These are phyloP conservation scores for Colletotrichum spaethianum DNA, from an alignment of 2,329 filamentous ascomycete species.

Conservation along the genomic window DNA sequence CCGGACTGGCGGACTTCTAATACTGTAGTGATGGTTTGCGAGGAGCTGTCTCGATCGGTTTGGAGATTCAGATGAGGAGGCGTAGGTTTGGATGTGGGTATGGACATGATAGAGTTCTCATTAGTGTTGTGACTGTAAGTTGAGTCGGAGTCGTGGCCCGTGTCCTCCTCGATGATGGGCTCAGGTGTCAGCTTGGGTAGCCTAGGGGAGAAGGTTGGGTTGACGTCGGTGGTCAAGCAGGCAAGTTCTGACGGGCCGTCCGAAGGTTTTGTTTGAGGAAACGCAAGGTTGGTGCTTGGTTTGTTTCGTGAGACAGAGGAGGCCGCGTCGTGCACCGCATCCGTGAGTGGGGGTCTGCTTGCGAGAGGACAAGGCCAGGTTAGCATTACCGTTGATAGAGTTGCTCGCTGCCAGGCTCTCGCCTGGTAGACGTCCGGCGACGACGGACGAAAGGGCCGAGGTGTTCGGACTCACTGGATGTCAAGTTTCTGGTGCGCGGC, in stretches of 20 bases:
- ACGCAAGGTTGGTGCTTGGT: slow-evolving; percentile 58
- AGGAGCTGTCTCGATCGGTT: slow-evolving; percentile 46
- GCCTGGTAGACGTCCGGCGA: not conserved
- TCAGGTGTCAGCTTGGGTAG: slow-evolving; percentile 37
- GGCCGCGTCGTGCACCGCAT: slow-evolving; percentile 41
- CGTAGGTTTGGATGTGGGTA: slow-evolving; percentile 64
- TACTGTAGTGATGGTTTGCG: slow-evolving; percentile 45
- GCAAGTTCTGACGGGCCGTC: slow-evolving; percentile 61
- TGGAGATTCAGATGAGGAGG: slow-evolving; percentile 68
- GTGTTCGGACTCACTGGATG: slow-evolving; percentile 39
- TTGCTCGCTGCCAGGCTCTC: slow-evolving; percentile 14
- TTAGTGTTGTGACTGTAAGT: slow-evolving; percentile 53
- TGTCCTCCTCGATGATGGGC: slow-evolving; percentile 51
- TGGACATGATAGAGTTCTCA: slow-evolving; percentile 60
- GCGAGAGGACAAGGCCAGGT: slow-evolving; percentile 18
- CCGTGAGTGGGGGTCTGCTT: slow-evolving; percentile 33
- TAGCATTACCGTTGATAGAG: slow-evolving; percentile 10
- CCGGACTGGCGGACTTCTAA: slow-evolving; percentile 28
- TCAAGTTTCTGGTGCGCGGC: slow-evolving; percentile 36
- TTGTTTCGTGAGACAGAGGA: slow-evolving; percentile 54
- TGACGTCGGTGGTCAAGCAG: slow-evolving; percentile 58
- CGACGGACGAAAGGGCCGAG: slow-evolving; percentile 11
- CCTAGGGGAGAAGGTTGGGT: slow-evolving; percentile 46
- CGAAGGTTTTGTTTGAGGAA: slow-evolving; percentile 58
- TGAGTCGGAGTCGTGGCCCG: slow-evolving; percentile 52